Evolutionary conservation across 441 rosid genomes (phyloP).

Genomic region (Populus hybrid): DNA sequence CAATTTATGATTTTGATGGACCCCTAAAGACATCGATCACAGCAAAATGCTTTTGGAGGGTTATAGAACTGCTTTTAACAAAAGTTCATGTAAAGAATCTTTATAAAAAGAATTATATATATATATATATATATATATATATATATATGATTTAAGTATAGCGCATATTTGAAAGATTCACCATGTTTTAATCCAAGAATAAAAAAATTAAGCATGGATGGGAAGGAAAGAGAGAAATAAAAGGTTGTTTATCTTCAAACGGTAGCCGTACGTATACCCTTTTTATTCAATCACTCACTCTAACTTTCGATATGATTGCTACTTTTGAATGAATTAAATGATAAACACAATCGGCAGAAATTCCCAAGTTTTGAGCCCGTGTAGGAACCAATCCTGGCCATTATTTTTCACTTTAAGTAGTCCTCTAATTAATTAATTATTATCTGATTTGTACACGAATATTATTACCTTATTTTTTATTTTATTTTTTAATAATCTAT

Average conservation of each 20-base stretch:
- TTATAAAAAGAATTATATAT: too few relatives aligned
- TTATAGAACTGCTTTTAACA: not conserved
- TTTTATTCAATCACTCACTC: not conserved
- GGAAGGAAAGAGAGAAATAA: not conserved
- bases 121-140: too few relatives aligned
- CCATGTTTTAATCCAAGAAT: too few relatives aligned
- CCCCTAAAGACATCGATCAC: conserved; percentile 24
- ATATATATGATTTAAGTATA: not conserved
- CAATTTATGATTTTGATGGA: conserved; percentile 11
- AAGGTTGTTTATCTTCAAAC: not conserved
- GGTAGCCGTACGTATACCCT: not conserved
- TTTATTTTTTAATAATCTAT: too few relatives aligned
- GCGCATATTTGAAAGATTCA: not conserved
- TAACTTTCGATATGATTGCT: conserved; percentile 13
- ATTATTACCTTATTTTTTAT: too few relatives aligned
- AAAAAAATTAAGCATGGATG: not conserved
- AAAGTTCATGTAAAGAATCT: not conserved
- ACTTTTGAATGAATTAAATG: not conserved
- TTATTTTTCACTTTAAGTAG: not conserved
- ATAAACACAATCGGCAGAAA: not conserved
- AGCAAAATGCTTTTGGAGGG: conserved; percentile 3
- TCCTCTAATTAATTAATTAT: not conserved
- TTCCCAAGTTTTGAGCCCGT: not conserved
- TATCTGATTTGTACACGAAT: not conserved
- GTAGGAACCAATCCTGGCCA: not conserved